These are phyloP conservation scores for Penicillium polonicum DNA, from an alignment of 2,329 filamentous ascomycete genomes.

Conservation along the genomic window DNA sequence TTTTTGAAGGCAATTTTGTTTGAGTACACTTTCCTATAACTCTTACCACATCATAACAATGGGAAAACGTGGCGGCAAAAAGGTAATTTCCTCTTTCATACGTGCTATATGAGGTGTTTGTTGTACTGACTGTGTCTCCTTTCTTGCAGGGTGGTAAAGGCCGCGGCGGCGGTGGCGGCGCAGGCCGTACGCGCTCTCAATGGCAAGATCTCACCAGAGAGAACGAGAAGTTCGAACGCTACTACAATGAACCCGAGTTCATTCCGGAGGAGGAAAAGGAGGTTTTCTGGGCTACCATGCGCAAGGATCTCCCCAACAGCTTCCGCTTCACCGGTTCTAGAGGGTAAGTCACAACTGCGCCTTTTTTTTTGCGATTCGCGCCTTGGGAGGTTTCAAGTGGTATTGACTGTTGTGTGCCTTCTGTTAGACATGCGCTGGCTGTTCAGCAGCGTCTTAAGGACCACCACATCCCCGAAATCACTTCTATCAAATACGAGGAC, in stretches of 20 bases:
- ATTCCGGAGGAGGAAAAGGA: constrained; percentile 74
- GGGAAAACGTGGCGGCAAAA: constrained; percentile 35
- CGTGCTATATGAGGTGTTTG: neutral
- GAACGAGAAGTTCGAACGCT: constrained; percentile 82
- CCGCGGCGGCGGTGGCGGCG: constrained; percentile 45
- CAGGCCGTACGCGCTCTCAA: constrained; percentile 41
- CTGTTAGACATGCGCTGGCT: constrained; percentile 76
- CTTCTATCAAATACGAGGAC: constrained; percentile 79
- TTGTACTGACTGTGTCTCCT: constrained; percentile 21
- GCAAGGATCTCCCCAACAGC: constrained; percentile 87
- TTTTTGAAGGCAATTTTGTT: constrained; percentile 19
- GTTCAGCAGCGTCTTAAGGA: constrained; percentile 86
- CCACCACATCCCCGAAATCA: constrained; percentile 87
- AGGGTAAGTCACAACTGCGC: constrained; percentile 56
- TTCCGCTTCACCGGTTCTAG: constrained; percentile 97
- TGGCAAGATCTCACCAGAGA: constrained; percentile 68
- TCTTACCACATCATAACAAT: constrained; percentile 21
- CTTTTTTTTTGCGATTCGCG: constrained; percentile 2
- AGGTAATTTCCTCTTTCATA: constrained; percentile 17
- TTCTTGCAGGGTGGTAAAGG: constrained; percentile 41
- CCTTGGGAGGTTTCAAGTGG: neutral
- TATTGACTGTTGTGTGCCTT: constrained; percentile 10
- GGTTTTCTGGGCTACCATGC: constrained; percentile 80
- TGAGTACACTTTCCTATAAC: constrained; percentile 7
- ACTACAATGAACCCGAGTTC: constrained; percentile 76